Conservation (phyloP, 257 asterid genomes). For the Catharanthus roseus region DNA sequence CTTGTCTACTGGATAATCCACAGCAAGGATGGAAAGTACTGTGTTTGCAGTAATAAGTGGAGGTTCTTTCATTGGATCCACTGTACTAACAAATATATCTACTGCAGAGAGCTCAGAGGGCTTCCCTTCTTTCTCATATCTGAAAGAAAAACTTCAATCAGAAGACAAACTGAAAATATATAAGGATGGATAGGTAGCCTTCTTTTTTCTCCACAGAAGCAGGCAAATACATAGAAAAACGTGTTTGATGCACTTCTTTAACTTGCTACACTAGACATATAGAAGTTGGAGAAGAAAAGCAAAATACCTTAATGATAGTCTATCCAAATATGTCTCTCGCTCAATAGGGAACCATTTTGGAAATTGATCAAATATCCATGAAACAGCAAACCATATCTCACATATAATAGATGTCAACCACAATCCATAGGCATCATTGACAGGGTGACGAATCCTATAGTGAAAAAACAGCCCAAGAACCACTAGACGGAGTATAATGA, state of each 20-base stretch:
- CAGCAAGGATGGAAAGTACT: conserved; percentile 91
- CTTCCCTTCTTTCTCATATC: conserved; percentile 95
- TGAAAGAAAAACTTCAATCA: conserved; percentile 26
- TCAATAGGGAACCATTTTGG: conserved; percentile 90
- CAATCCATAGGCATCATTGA: conserved; percentile 79
- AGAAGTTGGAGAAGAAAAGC: background rate
- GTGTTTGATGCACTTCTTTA: background rate
- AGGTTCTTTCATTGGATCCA: conserved; percentile 94
- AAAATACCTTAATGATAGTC: conserved; percentile 74
- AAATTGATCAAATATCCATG: conserved; percentile 90
- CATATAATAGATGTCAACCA: conserved; percentile 91
- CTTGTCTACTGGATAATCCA: conserved; percentile 86
- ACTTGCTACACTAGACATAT: background rate
- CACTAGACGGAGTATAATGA: conserved; percentile 72
- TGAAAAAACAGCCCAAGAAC: conserved; percentile 83
- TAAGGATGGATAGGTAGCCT: background rate
- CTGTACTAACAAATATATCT: conserved; percentile 89
- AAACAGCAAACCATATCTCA: conserved; percentile 94
- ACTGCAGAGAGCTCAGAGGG: conserved; percentile 83
- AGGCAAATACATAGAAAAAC: background rate
- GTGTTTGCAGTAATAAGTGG: conserved; percentile 97
- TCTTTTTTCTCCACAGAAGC: background rate
- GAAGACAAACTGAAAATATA: conserved; percentile 1
- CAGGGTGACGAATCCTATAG: conserved; percentile 86
- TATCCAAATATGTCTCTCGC: conserved; percentile 87